Base-by-base conservation (phyloP, 1,284 basidiomycete genomes). In the Salmacisia buchloeana region DNA sequence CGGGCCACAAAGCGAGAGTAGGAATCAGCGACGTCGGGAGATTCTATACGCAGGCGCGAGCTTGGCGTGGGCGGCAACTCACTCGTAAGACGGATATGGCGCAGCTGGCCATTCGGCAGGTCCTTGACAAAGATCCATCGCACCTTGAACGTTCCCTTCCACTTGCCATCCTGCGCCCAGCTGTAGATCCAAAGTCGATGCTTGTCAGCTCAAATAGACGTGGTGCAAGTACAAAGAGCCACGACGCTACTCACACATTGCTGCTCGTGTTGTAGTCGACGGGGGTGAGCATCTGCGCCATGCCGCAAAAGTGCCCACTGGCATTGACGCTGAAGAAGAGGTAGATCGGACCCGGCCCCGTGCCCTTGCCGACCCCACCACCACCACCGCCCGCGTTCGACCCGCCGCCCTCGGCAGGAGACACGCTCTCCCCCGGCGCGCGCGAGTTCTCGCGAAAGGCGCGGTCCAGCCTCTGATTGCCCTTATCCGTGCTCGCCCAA, bases 251-350 rank as follows among this genome's bases (percentile, higher is more conserved):
- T 54, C 49, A 54, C 49, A 54, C 49, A 61, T 74, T 68, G 61
- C 63, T 70, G 36, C 60, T 68, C 12, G 72, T 72, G 5, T 63
- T 64, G 57, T 77, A 77, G 66, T 79, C 76, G n/a, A 78, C 63
- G 7, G 75, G 70, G 6, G 71, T 76, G 15, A 69, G 60, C 77
- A 79, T 79, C 61, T 75, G 71, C 31, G 77, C 77, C 69, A 79
- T 68, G 2, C 77, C 77, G 52, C 76, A 78, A 61, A 79, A 79
- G 38, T 75, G 75, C 0, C 77, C 77, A 9, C 71, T 73, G 3
- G 74, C 77, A 41, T 79, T 79, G 58, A 79, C 76, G 0, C 71
- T 73, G 63, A 73, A 79, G 69, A 79, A 79, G 31, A 79, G 72
- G 54, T 76, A 78, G 65, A 79, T 73, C 21, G 75, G 75, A 6